Percentiles rank a stretch among this genome's conserved stretches.
phyloP scores from a whole-genome alignment of 2,329 filamentous ascomycete genomes.

The Phialophora macrospora region DNA sequence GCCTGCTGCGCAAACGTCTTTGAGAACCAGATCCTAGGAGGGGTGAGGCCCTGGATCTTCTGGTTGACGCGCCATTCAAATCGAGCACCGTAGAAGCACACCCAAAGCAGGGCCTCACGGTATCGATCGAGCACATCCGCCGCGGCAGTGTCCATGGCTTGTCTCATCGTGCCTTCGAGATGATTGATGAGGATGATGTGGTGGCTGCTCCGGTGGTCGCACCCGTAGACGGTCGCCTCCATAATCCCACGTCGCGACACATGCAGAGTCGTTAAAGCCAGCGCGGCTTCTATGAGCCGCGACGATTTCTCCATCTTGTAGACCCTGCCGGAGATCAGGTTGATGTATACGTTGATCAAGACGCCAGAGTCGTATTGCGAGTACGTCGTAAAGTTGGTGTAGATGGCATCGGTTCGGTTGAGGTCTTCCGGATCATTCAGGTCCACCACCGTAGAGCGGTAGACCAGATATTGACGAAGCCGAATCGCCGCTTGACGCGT shows the following conservation, averaged over 20 bases:
- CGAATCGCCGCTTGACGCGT: constrained; percentile 14
- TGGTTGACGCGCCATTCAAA: constrained; percentile 21
- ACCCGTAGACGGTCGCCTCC: constrained; percentile 24
- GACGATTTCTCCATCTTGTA: not conserved
- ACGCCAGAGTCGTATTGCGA: constrained; percentile 21
- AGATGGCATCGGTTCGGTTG: constrained; percentile 18
- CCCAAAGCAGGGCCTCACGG: constrained; percentile 17
- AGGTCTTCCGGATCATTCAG: constrained; percentile 25
- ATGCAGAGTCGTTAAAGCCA: constrained; percentile 23
- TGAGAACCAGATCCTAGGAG: constrained; percentile 13
- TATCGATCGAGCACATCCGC: constrained; percentile 6
- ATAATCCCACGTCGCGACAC: constrained; percentile 20
- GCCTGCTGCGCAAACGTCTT: constrained; percentile 18
- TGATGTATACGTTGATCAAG: constrained; percentile 21
- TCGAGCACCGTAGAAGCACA: constrained; percentile 25
- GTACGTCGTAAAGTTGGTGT: constrained; percentile 16
- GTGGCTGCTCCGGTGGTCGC: constrained; percentile 22
- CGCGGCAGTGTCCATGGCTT: not conserved
- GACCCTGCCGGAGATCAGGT: constrained; percentile 15
- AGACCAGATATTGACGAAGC: constrained; percentile 18
- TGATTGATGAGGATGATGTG: constrained; percentile 20
- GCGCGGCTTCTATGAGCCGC: constrained; percentile 14
- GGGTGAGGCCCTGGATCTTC: constrained; percentile 2
- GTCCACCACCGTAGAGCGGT: constrained; percentile 12
- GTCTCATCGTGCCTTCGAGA: constrained; percentile 18